These are phyloP conservation scores for Penicillium brevicompactum DNA, from an alignment of 2,329 filamentous ascomycete genomes.

Conservation along the genomic window DNA sequence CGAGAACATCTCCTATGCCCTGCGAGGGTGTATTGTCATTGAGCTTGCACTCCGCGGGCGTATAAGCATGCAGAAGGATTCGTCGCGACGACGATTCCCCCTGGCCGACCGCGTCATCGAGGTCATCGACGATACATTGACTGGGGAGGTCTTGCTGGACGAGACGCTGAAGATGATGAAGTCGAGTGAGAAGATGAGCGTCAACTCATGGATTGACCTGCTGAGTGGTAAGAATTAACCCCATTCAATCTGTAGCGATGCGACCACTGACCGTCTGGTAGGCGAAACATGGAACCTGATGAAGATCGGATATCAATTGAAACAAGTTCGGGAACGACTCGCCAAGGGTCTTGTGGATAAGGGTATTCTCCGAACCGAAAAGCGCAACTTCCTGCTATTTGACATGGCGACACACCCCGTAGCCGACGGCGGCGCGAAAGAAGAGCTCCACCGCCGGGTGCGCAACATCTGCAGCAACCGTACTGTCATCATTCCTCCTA, in stretches of 20 bases:
- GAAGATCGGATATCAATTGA: slow-evolving; percentile 99
- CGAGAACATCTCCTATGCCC: slow-evolving; percentile 98
- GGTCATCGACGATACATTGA: slow-evolving; percentile 94
- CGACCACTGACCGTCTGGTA: slow-evolving; percentile 42
- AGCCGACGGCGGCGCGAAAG: slow-evolving; percentile 93
- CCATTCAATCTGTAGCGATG: neutral
- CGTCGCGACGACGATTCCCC: slow-evolving; percentile 85
- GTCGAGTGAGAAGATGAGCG: slow-evolving; percentile 99
- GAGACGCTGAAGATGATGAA: slow-evolving; percentile 99
- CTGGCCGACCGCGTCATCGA: slow-evolving; percentile 93
- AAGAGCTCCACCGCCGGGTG: slow-evolving; percentile 91
- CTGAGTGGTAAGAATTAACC: slow-evolving; percentile 76
- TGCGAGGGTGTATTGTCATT: slow-evolving; percentile 96
- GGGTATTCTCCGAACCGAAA: slow-evolving; percentile 96
- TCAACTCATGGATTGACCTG: slow-evolving; percentile 97
- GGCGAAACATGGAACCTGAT: slow-evolving; percentile 99
- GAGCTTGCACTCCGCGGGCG: slow-evolving; percentile 94
- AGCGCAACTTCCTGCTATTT: slow-evolving; percentile 98
- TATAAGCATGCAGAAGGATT: slow-evolving; percentile 98
- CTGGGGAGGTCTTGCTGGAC: slow-evolving; percentile 94
- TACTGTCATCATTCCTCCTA: slow-evolving; percentile 84
- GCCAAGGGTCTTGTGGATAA: slow-evolving; percentile 98
- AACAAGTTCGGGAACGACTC: slow-evolving; percentile 96
- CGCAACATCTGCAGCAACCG: slow-evolving; percentile 90
- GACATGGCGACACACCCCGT: slow-evolving; percentile 99